Conservation (phyloP, 441 rosid genomes). For the Populus hybrid region DNA sequence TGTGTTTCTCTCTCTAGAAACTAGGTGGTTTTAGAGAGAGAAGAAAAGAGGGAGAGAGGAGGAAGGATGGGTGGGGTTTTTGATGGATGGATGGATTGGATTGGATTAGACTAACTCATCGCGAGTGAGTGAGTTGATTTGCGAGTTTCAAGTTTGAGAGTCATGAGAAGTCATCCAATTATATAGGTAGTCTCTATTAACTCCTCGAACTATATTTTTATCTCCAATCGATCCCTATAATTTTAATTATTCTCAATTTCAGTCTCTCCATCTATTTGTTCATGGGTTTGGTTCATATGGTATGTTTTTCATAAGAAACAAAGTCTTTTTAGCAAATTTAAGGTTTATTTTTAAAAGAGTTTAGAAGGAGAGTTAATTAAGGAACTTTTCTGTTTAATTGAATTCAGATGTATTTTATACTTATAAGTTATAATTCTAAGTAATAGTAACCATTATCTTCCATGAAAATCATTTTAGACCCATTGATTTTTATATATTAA, state of each 20-base stretch:
- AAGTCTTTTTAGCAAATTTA: too few species aligned
- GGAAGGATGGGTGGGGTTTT: slow-evolving; percentile 22
- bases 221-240: not conserved
- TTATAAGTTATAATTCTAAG: too few species aligned
- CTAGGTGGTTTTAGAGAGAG: slow-evolving; percentile 14
- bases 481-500: too few species aligned
- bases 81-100: slow-evolving; percentile 15
- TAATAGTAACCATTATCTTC: too few species aligned
- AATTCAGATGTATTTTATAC: too few species aligned
- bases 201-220: not conserved
- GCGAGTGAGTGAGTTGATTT: not conserved
- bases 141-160: not conserved
- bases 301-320: too few species aligned
- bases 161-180: not conserved
- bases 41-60: slow-evolving; percentile 7
- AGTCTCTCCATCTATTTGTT: not conserved
- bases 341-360: too few species aligned
- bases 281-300: not conserved
- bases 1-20: slow-evolving; percentile 13
- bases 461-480: too few species aligned
- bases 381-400: too few species aligned
- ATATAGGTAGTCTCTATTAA: not conserved
- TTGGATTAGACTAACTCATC: not conserved
- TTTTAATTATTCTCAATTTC: not conserved
- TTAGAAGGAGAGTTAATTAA: too few species aligned